Conservation (phyloP, 2,329 filamentous ascomycete genomes). For the Trichoderma aggressivum region DNA sequence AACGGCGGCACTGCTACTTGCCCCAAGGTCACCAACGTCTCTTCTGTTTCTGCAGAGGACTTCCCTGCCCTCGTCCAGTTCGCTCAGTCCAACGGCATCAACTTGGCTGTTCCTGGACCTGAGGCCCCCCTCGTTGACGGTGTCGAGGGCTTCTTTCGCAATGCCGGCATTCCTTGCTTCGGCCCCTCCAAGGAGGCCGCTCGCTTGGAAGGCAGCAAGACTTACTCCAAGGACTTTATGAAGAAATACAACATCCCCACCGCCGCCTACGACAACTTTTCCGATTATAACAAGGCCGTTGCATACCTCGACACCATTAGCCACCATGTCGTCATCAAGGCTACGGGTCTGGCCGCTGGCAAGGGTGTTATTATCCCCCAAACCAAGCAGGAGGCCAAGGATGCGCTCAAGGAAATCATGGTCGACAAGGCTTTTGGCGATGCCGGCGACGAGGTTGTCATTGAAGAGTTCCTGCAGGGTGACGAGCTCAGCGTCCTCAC, state of each 20-base stretch:
- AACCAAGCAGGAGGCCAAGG: constrained; percentile 76
- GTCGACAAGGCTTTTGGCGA: constrained; percentile 78
- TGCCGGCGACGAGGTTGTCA: constrained; percentile 87
- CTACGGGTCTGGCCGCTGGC: constrained; percentile 83
- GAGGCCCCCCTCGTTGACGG: constrained; percentile 93
- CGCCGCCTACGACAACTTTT: constrained; percentile 86
- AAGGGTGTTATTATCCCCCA: constrained; percentile 92
- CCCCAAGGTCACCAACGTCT: constrained; percentile 70
- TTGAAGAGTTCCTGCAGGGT: constrained; percentile 88
- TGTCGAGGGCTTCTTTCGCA: constrained; percentile 76
- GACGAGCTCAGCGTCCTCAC: constrained; percentile 90
- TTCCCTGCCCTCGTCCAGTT: constrained; percentile 74
- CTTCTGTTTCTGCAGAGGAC: constrained; percentile 66
- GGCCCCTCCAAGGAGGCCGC: constrained; percentile 83
- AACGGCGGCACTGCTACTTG: constrained; percentile 81
- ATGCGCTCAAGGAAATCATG: constrained; percentile 87
- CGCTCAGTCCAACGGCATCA: constrained; percentile 68
- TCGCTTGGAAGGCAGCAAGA: constrained; percentile 92
- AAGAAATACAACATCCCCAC: constrained; percentile 85
- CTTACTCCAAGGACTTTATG: constrained; percentile 98
- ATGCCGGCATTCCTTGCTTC: constrained; percentile 73
- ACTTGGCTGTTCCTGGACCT: constrained; percentile 84
- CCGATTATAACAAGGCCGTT: constrained; percentile 67
- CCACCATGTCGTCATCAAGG: constrained; percentile 88
- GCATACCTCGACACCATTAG: constrained; percentile 69